Conservation (phyloP, 163 green algal genomes). For the Prototheca wickerhamii region DNA sequence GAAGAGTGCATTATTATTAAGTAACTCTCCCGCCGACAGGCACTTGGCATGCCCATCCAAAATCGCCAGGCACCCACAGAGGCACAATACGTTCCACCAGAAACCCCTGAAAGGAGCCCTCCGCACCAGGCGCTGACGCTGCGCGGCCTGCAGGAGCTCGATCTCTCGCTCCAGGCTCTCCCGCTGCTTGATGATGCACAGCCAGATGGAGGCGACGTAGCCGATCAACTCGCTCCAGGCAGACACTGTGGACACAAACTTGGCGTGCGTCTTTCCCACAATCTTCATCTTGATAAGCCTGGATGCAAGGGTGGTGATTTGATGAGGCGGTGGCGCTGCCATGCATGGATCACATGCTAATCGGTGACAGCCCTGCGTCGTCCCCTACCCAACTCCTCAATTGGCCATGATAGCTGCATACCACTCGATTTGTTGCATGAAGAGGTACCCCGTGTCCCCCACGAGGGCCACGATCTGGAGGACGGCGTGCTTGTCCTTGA, state of each 20-base stretch:
- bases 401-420: neutral
- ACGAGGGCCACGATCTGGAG: neutral
- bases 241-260: neutral
- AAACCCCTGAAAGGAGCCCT: too few species aligned
- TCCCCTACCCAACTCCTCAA: neutral
- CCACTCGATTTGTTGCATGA: neutral
- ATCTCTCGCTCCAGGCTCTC: conserved; percentile 1
- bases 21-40: too few species aligned
- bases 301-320: neutral
- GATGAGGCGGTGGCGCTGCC: too few species aligned
- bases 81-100: too few species aligned
- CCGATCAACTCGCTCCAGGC: neutral
- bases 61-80: too few species aligned
- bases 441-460: neutral
- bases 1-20: too few species aligned
- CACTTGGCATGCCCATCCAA: too few species aligned
- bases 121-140: too few species aligned
- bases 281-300: neutral
- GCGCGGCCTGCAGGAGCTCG: neutral
- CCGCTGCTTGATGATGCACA: neutral
- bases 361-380: too few species aligned
- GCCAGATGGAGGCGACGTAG: neutral
- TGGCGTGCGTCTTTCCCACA: neutral
- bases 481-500: neutral
- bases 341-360: too few species aligned